These are phyloP conservation scores for Panaeolus cyanescens DNA, from an alignment of 768 basidiomycete genomes.

Conservation along the genomic window DNA sequence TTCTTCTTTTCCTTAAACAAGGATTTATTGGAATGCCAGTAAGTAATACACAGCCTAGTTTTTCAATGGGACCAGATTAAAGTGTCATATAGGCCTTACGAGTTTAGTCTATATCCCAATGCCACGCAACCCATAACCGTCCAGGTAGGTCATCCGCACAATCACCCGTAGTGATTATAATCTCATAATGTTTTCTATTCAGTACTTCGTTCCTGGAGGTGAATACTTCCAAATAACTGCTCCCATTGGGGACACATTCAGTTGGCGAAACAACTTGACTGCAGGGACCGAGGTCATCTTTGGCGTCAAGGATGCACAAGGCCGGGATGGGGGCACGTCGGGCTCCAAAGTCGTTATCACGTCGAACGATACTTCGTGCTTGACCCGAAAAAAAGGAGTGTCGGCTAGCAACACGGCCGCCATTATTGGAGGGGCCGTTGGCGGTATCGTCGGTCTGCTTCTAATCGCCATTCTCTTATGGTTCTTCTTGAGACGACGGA, in stretches of 20 bases:
- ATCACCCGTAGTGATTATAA: not conserved
- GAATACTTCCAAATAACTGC: conserved; percentile 22
- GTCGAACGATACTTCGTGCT: conserved; percentile 24
- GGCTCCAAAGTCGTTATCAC: conserved; percentile 16
- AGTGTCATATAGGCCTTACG: conserved; percentile 18
- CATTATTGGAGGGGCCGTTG: conserved; percentile 14
- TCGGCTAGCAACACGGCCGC: conserved; percentile 11
- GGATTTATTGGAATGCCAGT: conserved; percentile 29
- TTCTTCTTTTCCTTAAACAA: conserved; percentile 28
- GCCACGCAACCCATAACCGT: conserved; percentile 26
- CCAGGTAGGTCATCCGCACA: conserved; percentile 16
- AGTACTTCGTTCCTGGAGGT: conserved; percentile 26
- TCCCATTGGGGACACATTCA: conserved; percentile 19
- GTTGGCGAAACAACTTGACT: conserved; percentile 26
- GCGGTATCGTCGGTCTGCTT: conserved; percentile 10
- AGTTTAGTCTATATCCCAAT: conserved; percentile 21
- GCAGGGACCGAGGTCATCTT: conserved; percentile 25
- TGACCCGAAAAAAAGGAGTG: conserved; percentile 7
- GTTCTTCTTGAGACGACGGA: conserved; percentile 15
- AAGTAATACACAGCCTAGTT: conserved; percentile 5
- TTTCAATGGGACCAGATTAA: not conserved
- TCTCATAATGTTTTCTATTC: not conserved
- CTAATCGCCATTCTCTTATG: conserved; percentile 8
- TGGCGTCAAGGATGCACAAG: conserved; percentile 23
- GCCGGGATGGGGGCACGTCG: conserved; percentile 25